A percentile compares a stretch with the other conserved stretches of the same genome.
Evolutionary conservation across 495 filamentous ascomycete species (phyloP).

Genomic region (Hyaloscypha finlandica): DNA sequence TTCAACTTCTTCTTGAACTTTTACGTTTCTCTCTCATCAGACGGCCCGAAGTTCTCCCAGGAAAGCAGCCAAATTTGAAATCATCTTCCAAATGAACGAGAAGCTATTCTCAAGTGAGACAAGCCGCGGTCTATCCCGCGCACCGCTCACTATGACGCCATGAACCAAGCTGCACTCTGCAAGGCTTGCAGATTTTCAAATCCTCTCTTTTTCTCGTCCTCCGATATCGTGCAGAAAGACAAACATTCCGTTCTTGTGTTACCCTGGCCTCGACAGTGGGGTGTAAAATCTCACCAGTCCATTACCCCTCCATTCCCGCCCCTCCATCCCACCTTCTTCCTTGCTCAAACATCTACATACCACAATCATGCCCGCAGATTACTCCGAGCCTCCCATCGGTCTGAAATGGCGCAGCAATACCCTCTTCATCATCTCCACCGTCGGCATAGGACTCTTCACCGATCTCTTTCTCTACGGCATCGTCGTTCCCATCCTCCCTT

Average conservation of each 20-base stretch:
- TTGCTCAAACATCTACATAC: background rate
- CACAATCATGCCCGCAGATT: background rate
- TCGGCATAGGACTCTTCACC: conserved; percentile 63
- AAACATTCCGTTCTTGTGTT: background rate
- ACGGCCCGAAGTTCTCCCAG: background rate
- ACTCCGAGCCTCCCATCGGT: background rate
- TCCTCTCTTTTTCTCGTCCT: background rate
- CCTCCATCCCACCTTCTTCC: background rate
- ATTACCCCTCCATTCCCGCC: conserved; percentile 1
- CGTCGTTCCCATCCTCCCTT: conserved; percentile 65
- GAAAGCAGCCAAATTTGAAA: background rate
- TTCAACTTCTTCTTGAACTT: background rate
- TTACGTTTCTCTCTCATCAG: background rate
- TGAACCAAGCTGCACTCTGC: background rate
- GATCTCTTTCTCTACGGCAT: conserved; percentile 61
- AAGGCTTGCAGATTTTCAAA: background rate
- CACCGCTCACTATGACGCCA: background rate
- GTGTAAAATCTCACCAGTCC: background rate
- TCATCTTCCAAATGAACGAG: background rate
- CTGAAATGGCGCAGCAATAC: conserved; percentile 24
- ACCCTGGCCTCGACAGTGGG: background rate
- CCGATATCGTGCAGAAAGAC: background rate
- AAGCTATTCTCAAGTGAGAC: conserved; percentile 3
- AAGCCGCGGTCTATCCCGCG: background rate
- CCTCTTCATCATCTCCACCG: conserved; percentile 56